Base-by-base conservation (phyloP, 164 flowering plant genomes). In the Magnolia officinalis region DNA sequence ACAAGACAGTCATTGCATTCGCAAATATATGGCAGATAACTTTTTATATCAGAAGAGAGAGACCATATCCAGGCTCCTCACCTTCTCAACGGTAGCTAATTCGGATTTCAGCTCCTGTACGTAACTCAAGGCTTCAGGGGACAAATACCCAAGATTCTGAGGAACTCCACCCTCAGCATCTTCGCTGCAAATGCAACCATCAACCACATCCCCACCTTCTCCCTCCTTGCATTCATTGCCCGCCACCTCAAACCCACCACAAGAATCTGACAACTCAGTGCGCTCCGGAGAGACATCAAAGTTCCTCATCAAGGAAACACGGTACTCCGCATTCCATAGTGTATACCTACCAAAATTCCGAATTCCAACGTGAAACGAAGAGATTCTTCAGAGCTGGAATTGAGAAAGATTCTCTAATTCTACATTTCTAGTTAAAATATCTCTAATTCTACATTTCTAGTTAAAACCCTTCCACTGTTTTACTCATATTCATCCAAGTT, bases 281-380 rank as follows among this genome's bases (percentile, higher is more conserved):
- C 50, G 55, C 50, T 76, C 87, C 6, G 75, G 61, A 1, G 93
- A 78, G 0, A 86, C 77, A 50, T 89, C 93, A 71, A 92, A 90
- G 75, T 90, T 94, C 85, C 95, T 85, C 86, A 77, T 87, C 95
- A 94, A 80, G 4, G 89, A 84, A 13, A 92, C 81, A 77, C 98
- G 80, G 73, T 92, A 94, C 85, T 94, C 98, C 65, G 96, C 96
- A 77, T 91, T 94, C 98, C 98, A 92, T 81, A 94, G 74, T 1
- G 98, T 94, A 81, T 94, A 94, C 87, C 98, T 94, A 82, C 58
- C 19, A 78, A 50, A 64, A 45, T 10, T 2, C 59, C 59, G 8
- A 55, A 14, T 55, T 7, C 59, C 59, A 55, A 9, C 59, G 59
- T 55, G 14, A 55, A 55, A 55, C 16, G 6, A 37, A 55, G 59